Base-by-base conservation (phyloP, 1,284 basidiomycete genomes). In the Cryptococcus floricola region DNA sequence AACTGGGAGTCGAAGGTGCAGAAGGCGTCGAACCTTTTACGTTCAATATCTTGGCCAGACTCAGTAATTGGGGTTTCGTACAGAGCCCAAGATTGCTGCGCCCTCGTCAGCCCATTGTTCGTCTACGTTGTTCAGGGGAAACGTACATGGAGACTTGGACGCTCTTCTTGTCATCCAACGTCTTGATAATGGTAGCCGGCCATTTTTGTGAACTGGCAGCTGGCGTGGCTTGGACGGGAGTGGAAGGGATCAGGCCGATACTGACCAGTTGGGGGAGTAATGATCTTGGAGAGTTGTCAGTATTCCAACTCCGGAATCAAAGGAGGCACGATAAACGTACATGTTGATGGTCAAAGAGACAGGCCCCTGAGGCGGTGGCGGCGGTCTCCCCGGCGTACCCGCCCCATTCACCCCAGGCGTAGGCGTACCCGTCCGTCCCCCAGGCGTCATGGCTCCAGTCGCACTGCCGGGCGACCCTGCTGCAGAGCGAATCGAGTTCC, bases 71-170 rank as follows among this genome's bases (percentile, higher is more conserved):
- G 18, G 53, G 50, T 45, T 68, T 68, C 2, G 58, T 60, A 39
- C 69, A 71, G 39, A 58, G 57, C 13, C 53, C 52, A 16, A 69
- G 55, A 45, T 66, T 57, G 16, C 25, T 27, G 39, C 49, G 14
- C 27, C 25, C 31, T n/a, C 12, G 25, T 13, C 23, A 27, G 25
- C 25, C 7, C 3, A 18, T 10, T 23, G 23, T 3, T 23, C 25
- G 16, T 18, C 42, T 6, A 25, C 19, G 19, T 23, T 16, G 41
- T n/a, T 42, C 10, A 34, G 23, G 41, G 27, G 16, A 14, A 8
- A 69, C 69, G 60, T 46, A 71, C 69, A 71, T 61, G 4, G 63
- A 66, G 16, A 71, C 39, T 2, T 65, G 60, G n/a, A 67, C 64
- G 18, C 59, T 49, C 52, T 70, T 70, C 52, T 61, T 59, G 45